Percentiles rank a stretch among this genome's conserved stretches.
Evolutionary conservation across 805 yeast species (phyloP).

Genomic region (Yarrowia keelungensis): DNA sequence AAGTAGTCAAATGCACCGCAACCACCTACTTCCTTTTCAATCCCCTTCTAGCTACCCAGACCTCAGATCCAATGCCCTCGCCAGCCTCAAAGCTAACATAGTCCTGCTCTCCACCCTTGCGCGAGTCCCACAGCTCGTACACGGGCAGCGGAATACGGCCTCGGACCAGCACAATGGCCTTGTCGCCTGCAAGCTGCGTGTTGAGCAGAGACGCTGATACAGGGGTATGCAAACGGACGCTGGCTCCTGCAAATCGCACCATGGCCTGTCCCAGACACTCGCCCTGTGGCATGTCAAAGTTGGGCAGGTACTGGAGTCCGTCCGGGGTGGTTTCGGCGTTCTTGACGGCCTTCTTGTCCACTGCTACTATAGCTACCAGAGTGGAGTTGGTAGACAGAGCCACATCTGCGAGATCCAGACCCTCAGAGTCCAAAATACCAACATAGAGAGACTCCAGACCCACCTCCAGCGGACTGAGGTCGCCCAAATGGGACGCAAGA

Average conservation of each 20-base stretch:
- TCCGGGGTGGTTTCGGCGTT: neutral
- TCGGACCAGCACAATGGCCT: constrained; percentile 28
- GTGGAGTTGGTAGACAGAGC: constrained; percentile 3
- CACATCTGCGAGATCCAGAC: constrained; percentile 14
- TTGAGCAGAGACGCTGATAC: constrained; percentile 12
- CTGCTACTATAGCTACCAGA: constrained; percentile 2
- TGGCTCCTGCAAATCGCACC: constrained; percentile 15
- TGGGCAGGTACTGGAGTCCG: constrained; percentile 31
- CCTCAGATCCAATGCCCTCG: constrained; percentile 4
- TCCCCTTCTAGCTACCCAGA: constrained; percentile 16
- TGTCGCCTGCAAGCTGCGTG: constrained; percentile 8
- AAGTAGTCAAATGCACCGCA: no score
- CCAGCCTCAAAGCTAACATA: constrained; percentile 10
- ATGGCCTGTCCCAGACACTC: constrained; percentile 31
- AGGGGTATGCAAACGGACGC: constrained; percentile 13
- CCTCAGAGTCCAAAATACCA: constrained; percentile 36
- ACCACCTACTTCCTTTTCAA: constrained; percentile 1
- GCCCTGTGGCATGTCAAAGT: constrained; percentile 22
- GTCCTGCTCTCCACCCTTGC: constrained; percentile 2
- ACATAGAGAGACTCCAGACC: constrained; percentile 5
- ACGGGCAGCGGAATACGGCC: constrained; percentile 27
- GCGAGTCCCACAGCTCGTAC: constrained; percentile 26
- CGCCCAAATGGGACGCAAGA: constrained; percentile 16
- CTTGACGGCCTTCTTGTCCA: neutral
- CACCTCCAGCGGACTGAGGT: neutral